Conservation (phyloP, 148 eudicot species). For the Rhododendron ovatum region DNA sequence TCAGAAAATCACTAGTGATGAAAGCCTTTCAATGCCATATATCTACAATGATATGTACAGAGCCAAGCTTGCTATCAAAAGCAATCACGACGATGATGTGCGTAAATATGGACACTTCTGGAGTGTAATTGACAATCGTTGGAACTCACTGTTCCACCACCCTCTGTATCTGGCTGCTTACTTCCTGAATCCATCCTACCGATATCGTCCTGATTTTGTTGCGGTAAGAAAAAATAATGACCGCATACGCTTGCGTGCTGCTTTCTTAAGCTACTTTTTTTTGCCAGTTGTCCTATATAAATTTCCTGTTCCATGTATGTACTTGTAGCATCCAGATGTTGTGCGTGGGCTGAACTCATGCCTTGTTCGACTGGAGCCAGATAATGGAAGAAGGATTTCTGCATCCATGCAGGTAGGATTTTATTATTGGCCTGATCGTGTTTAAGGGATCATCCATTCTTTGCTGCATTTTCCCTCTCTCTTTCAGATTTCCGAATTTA, state of each 20-base stretch:
- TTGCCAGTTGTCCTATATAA: neutral
- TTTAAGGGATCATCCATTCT: neutral
- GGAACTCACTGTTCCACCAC: constrained; percentile 60
- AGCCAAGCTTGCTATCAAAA: constrained; percentile 70
- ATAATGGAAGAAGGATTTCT: constrained; percentile 63
- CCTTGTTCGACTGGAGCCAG: constrained; percentile 74
- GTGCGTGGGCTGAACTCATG: constrained; percentile 89
- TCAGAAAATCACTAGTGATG: constrained; percentile 52
- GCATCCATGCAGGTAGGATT: constrained; percentile 81
- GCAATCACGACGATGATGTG: constrained; percentile 60
- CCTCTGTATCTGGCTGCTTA: constrained; percentile 86
- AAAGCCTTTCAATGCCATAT: constrained; percentile 66
- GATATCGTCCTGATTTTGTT: constrained; percentile 72
- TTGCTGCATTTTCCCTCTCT: neutral
- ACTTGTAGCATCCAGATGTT: constrained; percentile 73
- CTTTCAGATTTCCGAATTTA: constrained; percentile 76
- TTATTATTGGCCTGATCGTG: neutral
- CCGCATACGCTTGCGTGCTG: neutral
- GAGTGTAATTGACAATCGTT: constrained; percentile 75
- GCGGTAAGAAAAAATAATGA: constrained; percentile 41
- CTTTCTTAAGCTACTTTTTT: neutral
- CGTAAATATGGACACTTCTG: constrained; percentile 78
- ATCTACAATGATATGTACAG: constrained; percentile 72
- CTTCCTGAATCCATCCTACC: constrained; percentile 79
- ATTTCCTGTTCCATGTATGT: constrained; percentile 5